These are phyloP conservation scores for Ustilago crameri DNA, from an alignment of 1,284 basidiomycete species.

Conservation along the genomic window DNA sequence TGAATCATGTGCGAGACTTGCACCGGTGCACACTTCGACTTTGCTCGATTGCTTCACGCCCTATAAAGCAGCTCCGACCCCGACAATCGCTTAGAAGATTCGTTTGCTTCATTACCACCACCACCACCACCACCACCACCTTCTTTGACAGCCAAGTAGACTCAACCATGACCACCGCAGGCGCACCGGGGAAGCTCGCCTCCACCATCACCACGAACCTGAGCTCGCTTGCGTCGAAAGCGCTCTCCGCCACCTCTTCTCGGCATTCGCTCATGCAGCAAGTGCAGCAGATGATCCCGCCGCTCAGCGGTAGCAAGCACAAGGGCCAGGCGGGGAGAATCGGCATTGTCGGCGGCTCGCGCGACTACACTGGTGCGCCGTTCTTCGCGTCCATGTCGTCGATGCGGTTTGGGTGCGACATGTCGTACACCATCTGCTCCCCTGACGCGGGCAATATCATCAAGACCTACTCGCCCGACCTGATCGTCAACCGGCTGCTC, in stretches of 20 bases:
- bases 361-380: conserved; percentile 95
- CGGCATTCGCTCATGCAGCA: conserved; percentile 28
- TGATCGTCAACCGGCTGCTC: conserved; percentile 94
- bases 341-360: conserved; percentile 89
- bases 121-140: background rate
- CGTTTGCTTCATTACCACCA: conserved; percentile 1
- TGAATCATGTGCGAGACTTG: too few species aligned
- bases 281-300: conserved; percentile 82
- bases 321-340: conserved; percentile 97
- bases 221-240: conserved; percentile 13
- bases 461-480: conserved; percentile 91
- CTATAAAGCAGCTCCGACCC: too few species aligned
- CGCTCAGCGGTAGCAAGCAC: conserved; percentile 83
- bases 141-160: background rate
- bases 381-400: conserved; percentile 73
- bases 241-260: conserved; percentile 3
- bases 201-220: conserved; percentile 13
- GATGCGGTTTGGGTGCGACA: conserved; percentile 77
- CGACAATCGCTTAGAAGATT: too few species aligned
- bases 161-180: conserved; percentile 22
- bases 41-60: too few species aligned
- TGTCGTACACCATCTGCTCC: conserved; percentile 96
- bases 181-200: conserved; percentile 20
- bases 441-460: conserved; percentile 86
- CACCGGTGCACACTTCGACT: too few species aligned